Percentiles rank a stretch among this genome's conserved stretches.
These are phyloP conservation scores for Solanum boliviense DNA, from an alignment of 257 asterid genomes.

Conservation along the genomic window DNA sequence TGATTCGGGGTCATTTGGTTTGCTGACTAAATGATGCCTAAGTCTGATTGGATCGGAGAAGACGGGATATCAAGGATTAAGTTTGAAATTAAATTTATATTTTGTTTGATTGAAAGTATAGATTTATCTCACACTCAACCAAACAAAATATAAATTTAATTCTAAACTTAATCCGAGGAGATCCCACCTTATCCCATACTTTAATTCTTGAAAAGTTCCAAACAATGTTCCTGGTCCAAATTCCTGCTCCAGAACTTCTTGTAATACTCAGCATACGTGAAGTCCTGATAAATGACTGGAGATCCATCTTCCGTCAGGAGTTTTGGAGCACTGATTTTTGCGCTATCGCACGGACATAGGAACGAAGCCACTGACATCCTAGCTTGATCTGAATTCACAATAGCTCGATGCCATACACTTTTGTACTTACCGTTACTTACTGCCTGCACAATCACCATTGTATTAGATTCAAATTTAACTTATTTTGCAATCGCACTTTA, in stretches of 20 bases:
- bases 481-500: neutral
- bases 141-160: neutral
- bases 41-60: neutral
- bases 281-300: slow-evolving; percentile 38
- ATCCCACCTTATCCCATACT: neutral
- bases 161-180: neutral
- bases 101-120: neutral
- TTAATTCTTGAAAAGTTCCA: slow-evolving; percentile 67
- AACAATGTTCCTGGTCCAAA: slow-evolving; percentile 68
- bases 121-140: neutral
- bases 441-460: slow-evolving; percentile 30
- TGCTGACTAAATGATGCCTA: neutral
- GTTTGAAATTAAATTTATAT: neutral
- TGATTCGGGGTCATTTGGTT: neutral
- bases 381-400: slow-evolving; percentile 53
- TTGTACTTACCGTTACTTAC: slow-evolving; percentile 70
- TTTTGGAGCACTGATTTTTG: slow-evolving; percentile 61
- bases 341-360: slow-evolving; percentile 64
- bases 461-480: neutral
- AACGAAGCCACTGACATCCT: slow-evolving; percentile 81
- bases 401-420: slow-evolving; percentile 89
- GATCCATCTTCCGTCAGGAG: slow-evolving; percentile 28
- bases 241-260: slow-evolving; percentile 80
- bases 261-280: slow-evolving; percentile 73
- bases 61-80: neutral